Base-by-base conservation (phyloP, 2,329 filamentous ascomycete species). In the Penicillium sp. region DNA sequence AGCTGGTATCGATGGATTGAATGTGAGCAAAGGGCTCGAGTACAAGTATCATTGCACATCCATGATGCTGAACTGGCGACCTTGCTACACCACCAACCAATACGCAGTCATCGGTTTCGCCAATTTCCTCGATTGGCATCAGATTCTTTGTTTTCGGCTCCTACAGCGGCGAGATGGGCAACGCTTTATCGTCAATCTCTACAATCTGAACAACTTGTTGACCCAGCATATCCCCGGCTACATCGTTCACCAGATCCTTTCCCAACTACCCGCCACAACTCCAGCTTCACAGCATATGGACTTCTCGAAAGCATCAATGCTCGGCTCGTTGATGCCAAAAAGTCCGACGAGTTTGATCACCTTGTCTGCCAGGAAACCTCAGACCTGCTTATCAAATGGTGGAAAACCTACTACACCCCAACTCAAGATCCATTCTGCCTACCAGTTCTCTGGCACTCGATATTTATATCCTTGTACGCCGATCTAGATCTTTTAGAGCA, bases 31-130 rank as follows among this genome's bases (percentile, higher is more conserved):
- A 52, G 65, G 34, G 58, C 59, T n/a, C 64, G 67, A 11, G 65
- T 69, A 7, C 64, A 64, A 16, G 59, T 66, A n/a, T 59, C 58
- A 7, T 29, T 68, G 26, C 53, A 65, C 10, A 65, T 69, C 18
- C 65, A 71, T 48, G 67, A 70, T 36, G 66, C 67, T 13, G 66
- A 70, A 16, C 62, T 71, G 11, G 65, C 66, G 2, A 63, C 59
- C 37, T 16, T 67, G 1, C 59, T 65, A 5, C 57, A 57, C 53
- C 62, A 64, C 49, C 31, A 63, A 46, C 52, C 65, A 21, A 50
- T 65, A 24, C 57, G 57, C 26, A 62, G 51, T 37, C 59, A 62
- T 47, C 43, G 57, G n/a, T 52, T 60, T 14, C 16, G 29, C 3
- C 59, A 61, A 29, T 60, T 53, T 31, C 57, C 57, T 1, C 43